A percentile compares a stretch with the other conserved stretches of the same genome.
Evolutionary conservation across 208 protist species (phyloP).

Genomic region (Trypanosomatidae sp.): DNA sequence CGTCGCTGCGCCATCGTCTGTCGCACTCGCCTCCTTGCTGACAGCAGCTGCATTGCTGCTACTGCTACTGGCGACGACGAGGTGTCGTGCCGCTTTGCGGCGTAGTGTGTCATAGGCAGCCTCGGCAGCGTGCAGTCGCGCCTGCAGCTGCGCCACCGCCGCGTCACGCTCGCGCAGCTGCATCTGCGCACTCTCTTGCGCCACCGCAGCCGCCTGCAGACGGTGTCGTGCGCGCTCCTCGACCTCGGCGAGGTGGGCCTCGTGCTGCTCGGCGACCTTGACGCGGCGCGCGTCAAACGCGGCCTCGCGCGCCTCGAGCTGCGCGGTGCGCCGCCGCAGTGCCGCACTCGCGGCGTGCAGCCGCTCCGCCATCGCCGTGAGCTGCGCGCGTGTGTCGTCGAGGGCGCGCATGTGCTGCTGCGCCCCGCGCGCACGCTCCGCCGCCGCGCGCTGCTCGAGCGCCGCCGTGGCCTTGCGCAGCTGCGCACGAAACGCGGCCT

Average conservation of each 20-base stretch:
- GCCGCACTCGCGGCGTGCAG: conserved; percentile 37
- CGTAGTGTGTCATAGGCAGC: conserved; percentile 59
- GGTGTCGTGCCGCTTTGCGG: conserved; percentile 13
- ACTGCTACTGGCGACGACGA: too few species aligned
- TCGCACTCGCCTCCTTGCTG: too few species aligned
- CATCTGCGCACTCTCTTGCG: conserved; percentile 24
- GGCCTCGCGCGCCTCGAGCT: conserved; percentile 66
- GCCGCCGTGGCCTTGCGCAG: conserved; percentile 43
- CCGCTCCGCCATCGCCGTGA: conserved; percentile 49
- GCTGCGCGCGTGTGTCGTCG: conserved; percentile 29
- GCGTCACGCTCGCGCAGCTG: conserved; percentile 44
- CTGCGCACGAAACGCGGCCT: conserved; percentile 47
- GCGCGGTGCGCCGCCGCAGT: conserved; percentile 29
- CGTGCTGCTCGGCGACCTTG: conserved; percentile 70
- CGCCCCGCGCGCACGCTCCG: conserved; percentile 14
- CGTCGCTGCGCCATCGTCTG: too few species aligned
- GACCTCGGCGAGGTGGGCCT: conserved; percentile 37
- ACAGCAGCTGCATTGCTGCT: too few species aligned
- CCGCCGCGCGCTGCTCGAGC: conserved; percentile 18
- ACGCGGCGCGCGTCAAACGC: conserved; percentile 53
- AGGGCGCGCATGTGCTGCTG: conserved; percentile 20
- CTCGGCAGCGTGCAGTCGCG: conserved; percentile 28
- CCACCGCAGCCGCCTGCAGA: conserved; percentile 29
- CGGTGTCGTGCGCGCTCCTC: conserved; percentile 39
- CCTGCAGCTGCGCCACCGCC: conserved; percentile 21